These are phyloP conservation scores for Rheum nobile DNA, from an alignment of 148 eudicot genomes.

Conservation along the genomic window DNA sequence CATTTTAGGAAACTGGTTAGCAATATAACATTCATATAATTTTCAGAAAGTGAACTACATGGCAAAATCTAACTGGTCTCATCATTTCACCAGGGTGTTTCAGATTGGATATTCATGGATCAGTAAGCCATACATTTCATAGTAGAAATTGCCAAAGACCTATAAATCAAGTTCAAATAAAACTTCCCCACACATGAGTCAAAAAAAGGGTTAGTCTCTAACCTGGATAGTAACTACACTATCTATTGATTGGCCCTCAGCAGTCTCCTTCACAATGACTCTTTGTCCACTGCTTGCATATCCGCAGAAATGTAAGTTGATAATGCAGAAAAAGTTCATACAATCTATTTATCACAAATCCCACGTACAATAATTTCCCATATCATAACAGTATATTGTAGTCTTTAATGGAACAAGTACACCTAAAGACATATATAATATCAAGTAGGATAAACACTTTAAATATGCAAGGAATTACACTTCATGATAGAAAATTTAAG, in stretches of 20 bases:
- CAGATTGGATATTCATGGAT: neutral
- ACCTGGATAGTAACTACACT: constrained; percentile 80
- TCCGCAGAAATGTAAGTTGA: neutral
- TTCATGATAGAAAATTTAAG: neutral
- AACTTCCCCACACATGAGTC: neutral
- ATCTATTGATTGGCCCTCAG: constrained; percentile 44
- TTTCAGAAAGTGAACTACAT: too few species aligned
- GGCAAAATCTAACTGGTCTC: neutral
- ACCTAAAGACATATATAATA: neutral
- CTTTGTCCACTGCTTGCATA: constrained; percentile 72
- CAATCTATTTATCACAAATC: neutral
- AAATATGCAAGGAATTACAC: neutral
- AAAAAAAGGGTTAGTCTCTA: constrained; percentile 5
- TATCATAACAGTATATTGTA: neutral
- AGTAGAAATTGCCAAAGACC: neutral
- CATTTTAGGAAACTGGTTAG: too few species aligned
- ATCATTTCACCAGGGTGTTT: neutral
- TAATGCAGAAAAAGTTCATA: neutral
- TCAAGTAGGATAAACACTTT: neutral
- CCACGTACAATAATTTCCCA: neutral
- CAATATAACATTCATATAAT: too few species aligned
- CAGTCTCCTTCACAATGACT: constrained; percentile 55
- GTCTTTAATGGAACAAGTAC: neutral
- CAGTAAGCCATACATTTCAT: neutral
- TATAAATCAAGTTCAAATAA: neutral